Conservation (phyloP, 2,329 filamentous ascomycete species). For the Colletotrichum sp. region DNA sequence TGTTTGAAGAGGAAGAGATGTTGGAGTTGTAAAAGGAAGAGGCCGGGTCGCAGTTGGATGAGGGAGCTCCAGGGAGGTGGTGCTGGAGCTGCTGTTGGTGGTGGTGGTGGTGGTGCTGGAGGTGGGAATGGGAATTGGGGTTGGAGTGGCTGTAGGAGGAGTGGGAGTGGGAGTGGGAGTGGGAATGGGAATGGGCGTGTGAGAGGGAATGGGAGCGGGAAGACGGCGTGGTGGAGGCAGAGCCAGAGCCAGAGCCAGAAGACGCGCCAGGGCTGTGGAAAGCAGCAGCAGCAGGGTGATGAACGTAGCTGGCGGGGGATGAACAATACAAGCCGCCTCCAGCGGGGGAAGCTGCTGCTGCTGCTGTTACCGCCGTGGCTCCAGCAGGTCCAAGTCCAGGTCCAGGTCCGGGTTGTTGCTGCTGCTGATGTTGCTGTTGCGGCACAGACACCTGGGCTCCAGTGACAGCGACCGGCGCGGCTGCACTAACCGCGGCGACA, state of each 20-base stretch:
- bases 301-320: neutral
- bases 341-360: neutral
- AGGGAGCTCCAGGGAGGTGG: slow-evolving; percentile 1
- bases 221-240: neutral
- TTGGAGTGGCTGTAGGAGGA: neutral
- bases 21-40: slow-evolving; percentile 16
- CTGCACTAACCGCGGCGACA: neutral
- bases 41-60: slow-evolving; percentile 3
- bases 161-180: neutral
- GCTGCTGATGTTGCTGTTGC: neutral
- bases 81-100: neutral
- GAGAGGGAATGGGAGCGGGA: neutral
- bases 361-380: neutral
- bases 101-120: neutral
- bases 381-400: neutral
- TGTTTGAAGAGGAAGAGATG: neutral
- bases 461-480: neutral
- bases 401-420: neutral
- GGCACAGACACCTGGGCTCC: too few species aligned
- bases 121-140: neutral
- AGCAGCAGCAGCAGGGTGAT: neutral
- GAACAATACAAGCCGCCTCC: neutral
- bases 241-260: neutral
- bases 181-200: neutral
- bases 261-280: slow-evolving; percentile 5